phyloP scores from a whole-genome alignment of 2,329 filamentous ascomycete genomes.

The Exophiala dermatitidis region DNA sequence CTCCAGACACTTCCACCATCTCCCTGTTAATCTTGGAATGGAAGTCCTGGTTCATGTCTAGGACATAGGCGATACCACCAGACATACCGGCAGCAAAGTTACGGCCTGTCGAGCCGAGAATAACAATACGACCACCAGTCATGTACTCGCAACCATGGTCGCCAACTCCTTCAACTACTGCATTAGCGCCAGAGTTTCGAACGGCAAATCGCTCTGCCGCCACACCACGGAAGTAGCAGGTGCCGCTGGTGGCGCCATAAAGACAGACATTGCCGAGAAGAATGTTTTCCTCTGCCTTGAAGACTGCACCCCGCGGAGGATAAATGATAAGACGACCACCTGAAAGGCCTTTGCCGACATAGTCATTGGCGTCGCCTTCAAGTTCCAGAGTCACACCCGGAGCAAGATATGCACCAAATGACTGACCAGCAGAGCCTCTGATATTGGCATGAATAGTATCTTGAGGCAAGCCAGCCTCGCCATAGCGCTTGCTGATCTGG shows the following conservation, averaged over 20 bases:
- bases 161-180: constrained; percentile 93
- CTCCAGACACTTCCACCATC: constrained; percentile 83
- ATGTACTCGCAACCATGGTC: constrained; percentile 98
- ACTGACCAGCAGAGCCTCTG: constrained; percentile 92
- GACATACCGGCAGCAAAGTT: constrained; percentile 99
- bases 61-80: constrained; percentile 89
- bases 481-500: constrained; percentile 87
- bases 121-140: constrained; percentile 85
- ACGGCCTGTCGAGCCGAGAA: constrained; percentile 81
- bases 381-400: constrained; percentile 91
- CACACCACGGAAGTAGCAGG: constrained; percentile 93
- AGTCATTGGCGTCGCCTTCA: constrained; percentile 93
- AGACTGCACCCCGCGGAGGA: constrained; percentile 79
- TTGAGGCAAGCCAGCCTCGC: constrained; percentile 77
- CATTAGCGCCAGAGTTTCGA: constrained; percentile 88
- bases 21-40: constrained; percentile 89
- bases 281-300: constrained; percentile 94
- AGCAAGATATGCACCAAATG: constrained; percentile 88
- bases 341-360: constrained; percentile 91
- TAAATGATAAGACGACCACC: constrained; percentile 91
- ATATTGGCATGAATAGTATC: constrained; percentile 96
- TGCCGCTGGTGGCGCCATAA: constrained; percentile 85
- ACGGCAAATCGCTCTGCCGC: constrained; percentile 95
- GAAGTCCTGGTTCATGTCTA: constrained; percentile 86
- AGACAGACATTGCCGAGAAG: constrained; percentile 90